Base-by-base conservation (phyloP, 2,329 filamentous ascomycete species). In the Cryphonectria radicalis region DNA sequence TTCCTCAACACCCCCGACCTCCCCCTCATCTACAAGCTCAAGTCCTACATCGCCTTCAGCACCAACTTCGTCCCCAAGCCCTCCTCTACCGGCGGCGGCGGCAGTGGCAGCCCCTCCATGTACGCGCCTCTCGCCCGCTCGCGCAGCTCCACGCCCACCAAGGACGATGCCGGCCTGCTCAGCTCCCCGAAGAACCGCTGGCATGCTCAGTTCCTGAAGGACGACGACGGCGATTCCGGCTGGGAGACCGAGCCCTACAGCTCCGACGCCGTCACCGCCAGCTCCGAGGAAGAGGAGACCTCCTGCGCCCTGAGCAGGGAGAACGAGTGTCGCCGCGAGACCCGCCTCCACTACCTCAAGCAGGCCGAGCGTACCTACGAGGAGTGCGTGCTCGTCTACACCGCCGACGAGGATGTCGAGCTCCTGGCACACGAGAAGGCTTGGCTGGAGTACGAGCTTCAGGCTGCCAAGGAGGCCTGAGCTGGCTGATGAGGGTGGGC, bases 11-110 rank as follows among this genome's bases (percentile, higher is more conserved):
- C 25, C 22, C 59, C 59, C 8, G 59, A n/a, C 46, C 67, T 68
- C 35, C 59, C 67, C 5, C 67, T 35, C 6, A 40, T 63, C 43
- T 68, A 68, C 67, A 68, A 68, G 59, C 40, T 57, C 28, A 68
- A 68, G 43, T 19, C 42, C 32, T 43, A 37, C 43, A 68, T 63
- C 59, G 40, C 43, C 42, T 68, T 25, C 42, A 68, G 67, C 67
- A 63, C n/a, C n/a, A 64, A 64, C n/a, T 28, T 28, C 11, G 14
- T 46, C 40, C 13, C 40, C 35, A 42, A 42, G 4, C 10, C 37
- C 19, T 42, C 37, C 19, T 42, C 37, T 25, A 13, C 40, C 37
- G 4, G 19, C 40, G 17, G 6, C 37, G n/a, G 3, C 4, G 22
- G 13, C 63, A n/a, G 35, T 25, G 25, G 10, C 42, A 35, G 22